Conservation (phyloP, 805 yeast species). For the Myxozyma nipponensis region DNA sequence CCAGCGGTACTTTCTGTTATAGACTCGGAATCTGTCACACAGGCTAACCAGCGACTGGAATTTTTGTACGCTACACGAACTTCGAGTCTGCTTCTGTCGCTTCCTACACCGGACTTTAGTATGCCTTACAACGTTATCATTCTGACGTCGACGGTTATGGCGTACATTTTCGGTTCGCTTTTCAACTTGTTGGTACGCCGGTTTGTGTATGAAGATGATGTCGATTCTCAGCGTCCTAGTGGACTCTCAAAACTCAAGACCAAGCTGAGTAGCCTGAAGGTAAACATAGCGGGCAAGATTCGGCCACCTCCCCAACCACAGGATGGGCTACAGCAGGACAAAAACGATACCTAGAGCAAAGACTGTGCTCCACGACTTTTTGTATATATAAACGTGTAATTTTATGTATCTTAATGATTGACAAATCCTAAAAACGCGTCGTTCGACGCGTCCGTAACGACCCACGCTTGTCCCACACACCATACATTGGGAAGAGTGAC, state of each 20-base stretch:
- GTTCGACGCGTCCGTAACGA: too few species aligned
- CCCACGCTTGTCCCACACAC: too few species aligned
- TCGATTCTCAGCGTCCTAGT: conserved; percentile 38
- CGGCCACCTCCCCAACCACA: too few species aligned
- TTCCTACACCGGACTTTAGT: conserved; percentile 96
- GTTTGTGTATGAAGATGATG: conserved; percentile 71
- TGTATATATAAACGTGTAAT: too few species aligned
- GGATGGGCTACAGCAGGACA: too few species aligned
- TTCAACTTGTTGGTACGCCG: conserved; percentile 73
- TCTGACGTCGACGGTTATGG: conserved; percentile 87
- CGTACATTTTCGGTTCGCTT: conserved; percentile 82
- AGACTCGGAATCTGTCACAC: conserved; percentile 9
- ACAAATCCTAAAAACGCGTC: too few species aligned
- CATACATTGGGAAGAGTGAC: too few species aligned
- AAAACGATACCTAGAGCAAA: not conserved
- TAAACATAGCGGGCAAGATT: not conserved
- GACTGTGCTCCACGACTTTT: not conserved
- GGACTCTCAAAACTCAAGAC: not conserved
- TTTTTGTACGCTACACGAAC: conserved; percentile 51
- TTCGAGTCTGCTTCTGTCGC: conserved; percentile 74
- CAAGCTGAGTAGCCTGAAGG: not conserved
- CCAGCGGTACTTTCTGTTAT: conserved; percentile 76
- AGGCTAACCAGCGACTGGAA: not conserved
- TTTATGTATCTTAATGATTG: too few species aligned
- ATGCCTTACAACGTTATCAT: conserved; percentile 98